These are phyloP conservation scores for Populus tomentosa DNA, from an alignment of 441 rosid species.

Conservation along the genomic window DNA sequence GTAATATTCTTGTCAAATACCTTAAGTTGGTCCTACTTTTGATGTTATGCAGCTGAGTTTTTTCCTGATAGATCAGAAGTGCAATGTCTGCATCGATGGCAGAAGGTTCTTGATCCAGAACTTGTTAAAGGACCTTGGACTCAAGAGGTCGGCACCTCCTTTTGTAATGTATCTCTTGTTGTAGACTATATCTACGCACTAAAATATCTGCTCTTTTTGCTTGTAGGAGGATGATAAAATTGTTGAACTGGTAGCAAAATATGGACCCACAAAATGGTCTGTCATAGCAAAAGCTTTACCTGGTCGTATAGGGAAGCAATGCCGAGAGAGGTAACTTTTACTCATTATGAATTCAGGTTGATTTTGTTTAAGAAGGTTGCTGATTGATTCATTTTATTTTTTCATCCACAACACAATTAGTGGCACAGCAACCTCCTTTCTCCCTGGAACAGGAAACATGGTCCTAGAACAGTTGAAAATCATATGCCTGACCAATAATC, in stretches of 20 bases:
- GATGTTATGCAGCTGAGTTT: slow-evolving; percentile 62
- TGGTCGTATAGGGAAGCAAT: slow-evolving; percentile 99
- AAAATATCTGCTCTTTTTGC: slow-evolving; percentile 5
- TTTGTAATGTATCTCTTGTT: slow-evolving; percentile 17
- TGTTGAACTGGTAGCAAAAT: slow-evolving; percentile 59
- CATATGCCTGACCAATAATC: neutral
- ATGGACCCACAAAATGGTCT: slow-evolving; percentile 97
- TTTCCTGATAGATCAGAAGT: slow-evolving; percentile 92
- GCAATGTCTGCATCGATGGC: slow-evolving; percentile 99
- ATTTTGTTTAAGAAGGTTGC: neutral
- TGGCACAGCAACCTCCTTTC: neutral
- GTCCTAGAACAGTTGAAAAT: neutral
- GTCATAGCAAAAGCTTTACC: slow-evolving; percentile 81
- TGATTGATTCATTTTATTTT: neutral
- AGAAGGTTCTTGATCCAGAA: slow-evolving; percentile 95
- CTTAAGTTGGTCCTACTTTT: neutral
- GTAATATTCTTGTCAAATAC: neutral
- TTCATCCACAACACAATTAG: neutral
- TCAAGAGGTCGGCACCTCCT: slow-evolving; percentile 59
- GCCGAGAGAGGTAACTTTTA: slow-evolving; percentile 78
- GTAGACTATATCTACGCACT: neutral
- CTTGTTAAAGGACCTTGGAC: slow-evolving; percentile 99
- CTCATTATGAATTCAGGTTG: neutral
- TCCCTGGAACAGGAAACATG: neutral
- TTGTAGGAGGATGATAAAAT: slow-evolving; percentile 92